Evolutionary conservation across 1,284 basidiomycete species (phyloP).

Genomic region (Xerocomus amazonicus): DNA sequence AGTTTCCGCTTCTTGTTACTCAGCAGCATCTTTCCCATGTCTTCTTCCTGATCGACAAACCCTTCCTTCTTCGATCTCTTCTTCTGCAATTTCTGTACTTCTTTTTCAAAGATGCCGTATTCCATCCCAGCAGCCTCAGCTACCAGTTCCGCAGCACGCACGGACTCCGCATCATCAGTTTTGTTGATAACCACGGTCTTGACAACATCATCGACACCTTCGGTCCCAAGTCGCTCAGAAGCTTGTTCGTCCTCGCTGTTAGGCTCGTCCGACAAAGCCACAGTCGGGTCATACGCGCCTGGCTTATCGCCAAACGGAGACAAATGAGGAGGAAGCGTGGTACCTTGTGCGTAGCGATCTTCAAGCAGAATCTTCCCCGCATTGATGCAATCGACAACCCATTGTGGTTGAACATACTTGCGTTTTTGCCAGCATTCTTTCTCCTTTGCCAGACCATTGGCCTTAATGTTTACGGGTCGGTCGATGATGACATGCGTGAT

Average conservation of each 20-base stretch:
- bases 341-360: constrained; percentile 84
- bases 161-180: constrained; percentile 63
- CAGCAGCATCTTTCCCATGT: constrained; percentile 99
- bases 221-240: constrained; percentile 35
- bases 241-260: constrained; percentile 41
- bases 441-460: constrained; percentile 55
- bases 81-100: constrained; percentile 68
- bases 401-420: constrained; percentile 95
- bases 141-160: constrained; percentile 88
- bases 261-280: constrained; percentile 36
- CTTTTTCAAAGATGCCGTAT: constrained; percentile 78
- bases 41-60: constrained; percentile 45
- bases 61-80: constrained; percentile 40
- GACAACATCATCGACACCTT: constrained; percentile 38
- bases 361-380: constrained; percentile 81
- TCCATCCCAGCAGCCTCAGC: constrained; percentile 91
- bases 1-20: constrained; percentile 95
- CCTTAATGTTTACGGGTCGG: constrained; percentile 61
- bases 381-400: constrained; percentile 97
- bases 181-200: constrained; percentile 44
- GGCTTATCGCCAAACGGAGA: constrained; percentile 90
- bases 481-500: constrained; percentile 98
- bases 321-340: constrained; percentile 88
- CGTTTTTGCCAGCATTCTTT: constrained; percentile 65
- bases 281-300: constrained; percentile 74